Base-by-base conservation (phyloP, 2,329 filamentous ascomycete genomes). In the Mycosphaerella arachidis region DNA sequence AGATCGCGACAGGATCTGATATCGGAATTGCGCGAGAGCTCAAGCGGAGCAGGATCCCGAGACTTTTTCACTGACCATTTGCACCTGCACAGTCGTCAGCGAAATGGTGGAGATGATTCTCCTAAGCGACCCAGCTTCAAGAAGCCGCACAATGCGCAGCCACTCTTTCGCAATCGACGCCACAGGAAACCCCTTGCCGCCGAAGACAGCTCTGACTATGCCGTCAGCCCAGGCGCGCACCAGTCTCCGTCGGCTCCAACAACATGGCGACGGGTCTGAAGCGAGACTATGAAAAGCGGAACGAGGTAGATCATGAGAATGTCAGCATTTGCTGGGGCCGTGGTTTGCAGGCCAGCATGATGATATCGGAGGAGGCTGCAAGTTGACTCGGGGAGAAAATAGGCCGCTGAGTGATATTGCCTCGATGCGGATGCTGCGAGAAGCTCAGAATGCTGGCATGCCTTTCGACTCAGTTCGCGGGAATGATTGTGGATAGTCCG, bases 251-350 rank as follows among this genome's bases (percentile, higher is more conserved):
- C 7, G 62, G 67, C 12, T 67, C 66, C 1, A 55, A 59, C 8
- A 60, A 56, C 6, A 59, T 60, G 7, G 56, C 57, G 18, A 9
- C 56, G 31, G 9, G 43, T 33, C 33, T 18, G 43, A 48, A 59
- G 48, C 50, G 62, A 12, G 57, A 51, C 18, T 37, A 68, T 6
- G 64, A 65, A 29, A 69, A 71, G 29, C 70, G 71, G 13, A 73
- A 68, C n/a, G 67, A 66, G 3, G 62, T 65, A 27, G 70, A 73
- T 33, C 71, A 72, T 12, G 74, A 61, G 27, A 40, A 61, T 27
- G 81, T 1, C 89, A 92, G 68, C 88, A 93, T 65, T 88, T 93
- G 52, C 83, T 90, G 60, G 90, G 94, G 68, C 83, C 93, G 0
- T 90, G 88, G 87, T 94, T 94, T 68, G 81, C 89, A 20, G 67